Conservation (phyloP, 495 filamentous ascomycete species). For the Geoglossum glabrum region DNA sequence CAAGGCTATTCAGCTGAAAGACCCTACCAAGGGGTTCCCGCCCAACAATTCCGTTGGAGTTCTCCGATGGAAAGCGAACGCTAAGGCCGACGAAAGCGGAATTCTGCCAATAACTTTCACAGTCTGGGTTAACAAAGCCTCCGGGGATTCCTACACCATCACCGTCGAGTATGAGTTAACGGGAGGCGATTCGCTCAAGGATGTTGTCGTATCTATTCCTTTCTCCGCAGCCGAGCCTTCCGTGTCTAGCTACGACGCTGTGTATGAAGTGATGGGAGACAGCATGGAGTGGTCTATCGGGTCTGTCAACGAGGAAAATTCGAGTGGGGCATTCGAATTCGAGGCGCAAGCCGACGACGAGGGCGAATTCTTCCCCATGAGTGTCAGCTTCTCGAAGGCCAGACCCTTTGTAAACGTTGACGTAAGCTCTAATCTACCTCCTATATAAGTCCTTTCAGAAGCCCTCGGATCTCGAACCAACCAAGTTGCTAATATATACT, state of each 20-base stretch:
- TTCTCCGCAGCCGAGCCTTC: conserved; percentile 63
- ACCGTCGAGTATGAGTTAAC: conserved; percentile 90
- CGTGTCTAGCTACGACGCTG: conserved; percentile 81
- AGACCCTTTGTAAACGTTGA: conserved; percentile 78
- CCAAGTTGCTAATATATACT: background rate
- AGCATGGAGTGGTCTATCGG: conserved; percentile 86
- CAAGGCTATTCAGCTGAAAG: conserved; percentile 68
- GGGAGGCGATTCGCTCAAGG: conserved; percentile 50
- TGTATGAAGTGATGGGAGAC: conserved; percentile 86
- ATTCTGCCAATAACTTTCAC: conserved; percentile 77
- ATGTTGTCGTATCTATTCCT: conserved; percentile 73
- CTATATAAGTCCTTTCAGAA: background rate
- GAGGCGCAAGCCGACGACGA: conserved; percentile 71
- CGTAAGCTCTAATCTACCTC: conserved; percentile 29
- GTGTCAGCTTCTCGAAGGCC: conserved; percentile 68
- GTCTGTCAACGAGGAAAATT: conserved; percentile 56
- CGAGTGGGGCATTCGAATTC: conserved; percentile 77
- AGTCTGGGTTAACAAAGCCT: conserved; percentile 82
- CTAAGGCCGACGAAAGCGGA: conserved; percentile 48
- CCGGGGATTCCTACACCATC: conserved; percentile 55
- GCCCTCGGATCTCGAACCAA: background rate
- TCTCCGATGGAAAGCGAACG: conserved; percentile 66
- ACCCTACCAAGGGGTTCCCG: conserved; percentile 68
- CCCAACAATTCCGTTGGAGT: conserved; percentile 78
- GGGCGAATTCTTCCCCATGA: conserved; percentile 93